Percentiles rank a stretch among this genome's conserved stretches.
phyloP scores from a whole-genome alignment of 306 rosid species.

The Acmispon strigosus region DNA sequence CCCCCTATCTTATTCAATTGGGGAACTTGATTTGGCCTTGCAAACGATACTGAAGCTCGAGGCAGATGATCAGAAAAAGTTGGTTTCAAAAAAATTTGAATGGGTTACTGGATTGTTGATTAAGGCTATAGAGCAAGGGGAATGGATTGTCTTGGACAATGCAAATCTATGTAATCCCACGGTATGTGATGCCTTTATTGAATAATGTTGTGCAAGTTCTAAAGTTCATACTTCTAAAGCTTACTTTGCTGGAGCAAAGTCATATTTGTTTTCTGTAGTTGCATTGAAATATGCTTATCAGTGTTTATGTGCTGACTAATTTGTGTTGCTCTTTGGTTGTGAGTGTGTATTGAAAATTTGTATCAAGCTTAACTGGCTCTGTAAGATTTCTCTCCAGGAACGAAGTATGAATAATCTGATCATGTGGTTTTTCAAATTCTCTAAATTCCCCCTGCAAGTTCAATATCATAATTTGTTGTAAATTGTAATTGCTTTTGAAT shows the following conservation, averaged over 20 bases:
- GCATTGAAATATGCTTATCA: neutral
- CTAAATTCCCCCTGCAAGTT: neutral
- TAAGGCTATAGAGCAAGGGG: constrained; percentile 86
- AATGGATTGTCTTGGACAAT: constrained; percentile 90
- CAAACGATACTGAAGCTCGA: constrained; percentile 50
- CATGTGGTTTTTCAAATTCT: neutral
- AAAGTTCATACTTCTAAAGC: neutral
- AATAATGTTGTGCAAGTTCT: neutral
- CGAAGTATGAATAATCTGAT: neutral
- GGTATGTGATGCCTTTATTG: constrained; percentile 33
- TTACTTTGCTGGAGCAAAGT: neutral
- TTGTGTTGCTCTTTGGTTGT: neutral
- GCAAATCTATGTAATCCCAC: constrained; percentile 96
- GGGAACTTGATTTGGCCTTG: constrained; percentile 51
- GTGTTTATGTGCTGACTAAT: neutral
- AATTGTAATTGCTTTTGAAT: neutral
- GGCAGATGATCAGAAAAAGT: constrained; percentile 40
- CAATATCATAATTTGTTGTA: neutral
- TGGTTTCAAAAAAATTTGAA: constrained; percentile 69
- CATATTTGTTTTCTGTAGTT: neutral
- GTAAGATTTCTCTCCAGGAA: neutral
- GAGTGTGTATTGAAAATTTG: too few species aligned
- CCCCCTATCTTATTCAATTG: constrained; percentile 31
- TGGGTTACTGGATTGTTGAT: constrained; percentile 79
- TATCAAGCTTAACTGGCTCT: too few species aligned